A percentile compares a stretch with the other conserved stretches of the same genome.
Conservation (phyloP, 2,329 filamentous ascomycete species). For the Chaetomiaceae sp. region DNA sequence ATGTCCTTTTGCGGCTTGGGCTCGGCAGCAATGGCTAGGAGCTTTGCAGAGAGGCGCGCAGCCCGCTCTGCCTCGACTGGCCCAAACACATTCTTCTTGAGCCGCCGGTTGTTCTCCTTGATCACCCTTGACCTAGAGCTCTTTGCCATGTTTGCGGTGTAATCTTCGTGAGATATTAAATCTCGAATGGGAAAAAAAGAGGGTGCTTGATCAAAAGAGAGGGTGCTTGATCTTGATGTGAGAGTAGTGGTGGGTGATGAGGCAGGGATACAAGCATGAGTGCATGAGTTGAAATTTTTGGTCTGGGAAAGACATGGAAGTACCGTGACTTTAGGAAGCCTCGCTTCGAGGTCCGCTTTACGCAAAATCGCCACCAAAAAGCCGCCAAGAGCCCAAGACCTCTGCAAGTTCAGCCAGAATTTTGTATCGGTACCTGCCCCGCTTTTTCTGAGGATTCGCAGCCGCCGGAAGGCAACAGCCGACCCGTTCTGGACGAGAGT, state of each 20-base stretch:
- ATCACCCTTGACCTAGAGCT: conserved; percentile 71
- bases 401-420: too few species aligned
- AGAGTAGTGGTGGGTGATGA: neutral
- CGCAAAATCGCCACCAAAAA: too few species aligned
- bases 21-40: conserved; percentile 73
- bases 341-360: too few species aligned
- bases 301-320: too few species aligned
- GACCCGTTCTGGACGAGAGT: conserved; percentile 3
- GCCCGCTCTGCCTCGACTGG: conserved; percentile 75
- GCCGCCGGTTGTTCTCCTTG: conserved; percentile 77
- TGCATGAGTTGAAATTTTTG: conserved; percentile 17
- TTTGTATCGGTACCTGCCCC: conserved; percentile 5
- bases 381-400: too few species aligned
- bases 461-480: conserved; percentile 7
- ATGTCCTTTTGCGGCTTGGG: conserved; percentile 62
- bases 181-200: neutral
- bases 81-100: conserved; percentile 79
- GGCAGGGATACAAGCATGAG: conserved; percentile 16
- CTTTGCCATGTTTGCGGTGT: conserved; percentile 67
- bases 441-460: neutral
- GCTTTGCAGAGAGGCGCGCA: conserved; percentile 78
- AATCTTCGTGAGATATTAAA: neutral
- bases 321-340: too few species aligned
- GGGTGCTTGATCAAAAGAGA: too few species aligned
- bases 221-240: too few species aligned